Percentiles rank a stretch among this genome's conserved stretches.
phyloP scores from a whole-genome alignment of 768 basidiomycete genomes.

The Chalciporus sphaerocephalus region DNA sequence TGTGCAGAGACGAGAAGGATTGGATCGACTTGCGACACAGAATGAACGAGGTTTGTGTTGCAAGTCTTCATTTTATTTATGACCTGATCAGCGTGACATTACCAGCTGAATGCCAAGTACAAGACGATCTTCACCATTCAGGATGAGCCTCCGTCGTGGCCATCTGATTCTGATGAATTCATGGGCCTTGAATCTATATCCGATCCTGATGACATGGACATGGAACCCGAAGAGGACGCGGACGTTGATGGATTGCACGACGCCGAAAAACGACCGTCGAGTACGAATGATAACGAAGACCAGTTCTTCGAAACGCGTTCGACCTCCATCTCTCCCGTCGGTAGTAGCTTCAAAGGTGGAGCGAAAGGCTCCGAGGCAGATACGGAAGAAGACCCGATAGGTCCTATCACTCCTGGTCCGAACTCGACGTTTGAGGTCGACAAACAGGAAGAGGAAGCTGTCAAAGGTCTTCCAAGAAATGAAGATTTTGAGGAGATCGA shows the following conservation, averaged over 20 bases:
- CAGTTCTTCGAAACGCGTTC: slow-evolving; percentile 56
- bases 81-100: slow-evolving; percentile 6
- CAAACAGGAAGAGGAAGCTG: slow-evolving; percentile 11
- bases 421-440: slow-evolving; percentile 29
- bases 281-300: slow-evolving; percentile 34
- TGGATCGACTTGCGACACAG: slow-evolving; percentile 78
- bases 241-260: slow-evolving; percentile 37
- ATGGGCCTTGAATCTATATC: slow-evolving; percentile 82
- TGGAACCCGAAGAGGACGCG: slow-evolving; percentile 50
- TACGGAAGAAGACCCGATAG: slow-evolving; percentile 69
- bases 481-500: slow-evolving; percentile 30
- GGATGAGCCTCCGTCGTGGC: slow-evolving; percentile 85
- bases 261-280: slow-evolving; percentile 27
- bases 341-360: slow-evolving; percentile 32
- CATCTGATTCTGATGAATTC: slow-evolving; percentile 62
- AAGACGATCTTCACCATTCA: slow-evolving; percentile 82
- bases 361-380: slow-evolving; percentile 54
- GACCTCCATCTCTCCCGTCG: slow-evolving; percentile 41
- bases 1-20: slow-evolving; percentile 77
- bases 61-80: neutral
- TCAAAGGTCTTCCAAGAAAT: slow-evolving; percentile 26
- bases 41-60: slow-evolving; percentile 61
- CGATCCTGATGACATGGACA: slow-evolving; percentile 66
- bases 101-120: slow-evolving; percentile 40
- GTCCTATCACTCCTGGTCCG: slow-evolving; percentile 66